phyloP scores from a whole-genome alignment of 140 eudicot genomes.

The Stevia rebaudiana region DNA sequence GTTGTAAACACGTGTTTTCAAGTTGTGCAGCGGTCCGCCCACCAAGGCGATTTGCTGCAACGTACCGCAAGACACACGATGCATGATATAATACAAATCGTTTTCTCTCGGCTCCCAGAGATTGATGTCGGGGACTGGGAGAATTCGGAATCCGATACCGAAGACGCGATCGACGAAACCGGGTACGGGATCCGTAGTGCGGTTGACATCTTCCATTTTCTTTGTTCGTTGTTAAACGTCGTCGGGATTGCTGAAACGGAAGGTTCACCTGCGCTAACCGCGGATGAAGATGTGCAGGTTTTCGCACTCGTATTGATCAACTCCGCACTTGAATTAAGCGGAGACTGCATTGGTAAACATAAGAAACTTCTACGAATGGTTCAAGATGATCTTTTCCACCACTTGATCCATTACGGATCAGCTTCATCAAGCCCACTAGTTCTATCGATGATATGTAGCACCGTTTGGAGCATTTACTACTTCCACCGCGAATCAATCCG shows the following conservation, averaged over 20 bases:
- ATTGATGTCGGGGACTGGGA: constrained; percentile 66
- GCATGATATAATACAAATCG: constrained; percentile 74
- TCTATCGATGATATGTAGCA: constrained; percentile 80
- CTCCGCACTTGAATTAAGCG: constrained; percentile 69
- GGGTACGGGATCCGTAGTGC: constrained; percentile 67
- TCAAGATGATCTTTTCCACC: constrained; percentile 79
- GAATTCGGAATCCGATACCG: constrained; percentile 69
- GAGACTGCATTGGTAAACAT: constrained; percentile 63
- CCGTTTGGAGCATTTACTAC: constrained; percentile 55
- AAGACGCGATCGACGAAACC: constrained; percentile 40
- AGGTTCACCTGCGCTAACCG: constrained; percentile 38
- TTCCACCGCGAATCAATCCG: constrained; percentile 76
- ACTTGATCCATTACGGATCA: constrained; percentile 66
- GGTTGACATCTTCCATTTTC: constrained; percentile 76
- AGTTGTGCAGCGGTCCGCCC: constrained; percentile 69
- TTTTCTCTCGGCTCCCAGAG: constrained; percentile 57
- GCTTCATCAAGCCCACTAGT: constrained; percentile 51
- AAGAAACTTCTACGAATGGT: constrained; percentile 71
- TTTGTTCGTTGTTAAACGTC: constrained; percentile 77
- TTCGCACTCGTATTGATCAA: constrained; percentile 72
- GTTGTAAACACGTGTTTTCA: constrained; percentile 81
- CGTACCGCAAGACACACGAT: constrained; percentile 56
- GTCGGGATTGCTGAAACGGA: constrained; percentile 56
- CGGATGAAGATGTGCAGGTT: constrained; percentile 73
- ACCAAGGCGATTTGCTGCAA: constrained; percentile 61